Evolutionary conservation across 2,329 filamentous ascomycete species (phyloP).

Genomic region (Alternaria conjuncta): DNA sequence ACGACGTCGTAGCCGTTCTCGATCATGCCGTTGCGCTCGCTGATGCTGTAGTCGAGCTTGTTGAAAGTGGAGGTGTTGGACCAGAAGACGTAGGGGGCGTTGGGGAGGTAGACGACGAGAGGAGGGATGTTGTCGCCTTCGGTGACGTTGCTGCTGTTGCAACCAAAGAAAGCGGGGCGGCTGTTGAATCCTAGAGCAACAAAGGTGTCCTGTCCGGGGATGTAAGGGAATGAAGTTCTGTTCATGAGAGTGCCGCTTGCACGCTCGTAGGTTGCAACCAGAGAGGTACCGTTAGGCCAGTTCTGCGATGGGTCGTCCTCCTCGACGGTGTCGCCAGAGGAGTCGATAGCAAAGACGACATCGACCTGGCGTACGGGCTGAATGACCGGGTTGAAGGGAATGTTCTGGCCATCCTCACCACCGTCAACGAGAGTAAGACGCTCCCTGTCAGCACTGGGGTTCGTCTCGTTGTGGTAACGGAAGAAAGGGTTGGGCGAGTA

Average conservation of each 20-base stretch:
- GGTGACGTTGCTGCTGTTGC: constrained; percentile 69
- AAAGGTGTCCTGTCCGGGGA: constrained; percentile 79
- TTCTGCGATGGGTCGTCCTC: constrained; percentile 45
- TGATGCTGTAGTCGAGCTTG: constrained; percentile 66
- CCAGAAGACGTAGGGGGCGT: constrained; percentile 76
- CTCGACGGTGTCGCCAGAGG: constrained; percentile 71
- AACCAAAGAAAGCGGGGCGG: constrained; percentile 81
- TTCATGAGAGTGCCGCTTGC: constrained; percentile 66
- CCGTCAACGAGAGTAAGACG: constrained; percentile 78
- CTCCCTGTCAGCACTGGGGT: constrained; percentile 60
- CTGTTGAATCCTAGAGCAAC: constrained; percentile 77
- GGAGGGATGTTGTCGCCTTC: constrained; percentile 59
- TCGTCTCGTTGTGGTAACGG: constrained; percentile 65
- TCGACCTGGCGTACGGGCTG: constrained; percentile 75
- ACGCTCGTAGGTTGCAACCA: constrained; percentile 77
- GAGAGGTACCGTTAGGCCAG: constrained; percentile 80
- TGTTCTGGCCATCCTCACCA: constrained; percentile 78
- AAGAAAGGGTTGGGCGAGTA: constrained; percentile 80
- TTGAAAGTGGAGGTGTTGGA: constrained; percentile 81
- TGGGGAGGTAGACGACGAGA: constrained; percentile 86
- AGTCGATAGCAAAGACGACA: constrained; percentile 81
- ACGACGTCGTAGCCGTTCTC: constrained; percentile 84
- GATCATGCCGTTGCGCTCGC: constrained; percentile 79
- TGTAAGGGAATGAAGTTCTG: constrained; percentile 71
- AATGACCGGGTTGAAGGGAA: constrained; percentile 78